phyloP scores from a whole-genome alignment of 192 early-diverging fungal genomes.

The Umbelopsis sp. region DNA sequence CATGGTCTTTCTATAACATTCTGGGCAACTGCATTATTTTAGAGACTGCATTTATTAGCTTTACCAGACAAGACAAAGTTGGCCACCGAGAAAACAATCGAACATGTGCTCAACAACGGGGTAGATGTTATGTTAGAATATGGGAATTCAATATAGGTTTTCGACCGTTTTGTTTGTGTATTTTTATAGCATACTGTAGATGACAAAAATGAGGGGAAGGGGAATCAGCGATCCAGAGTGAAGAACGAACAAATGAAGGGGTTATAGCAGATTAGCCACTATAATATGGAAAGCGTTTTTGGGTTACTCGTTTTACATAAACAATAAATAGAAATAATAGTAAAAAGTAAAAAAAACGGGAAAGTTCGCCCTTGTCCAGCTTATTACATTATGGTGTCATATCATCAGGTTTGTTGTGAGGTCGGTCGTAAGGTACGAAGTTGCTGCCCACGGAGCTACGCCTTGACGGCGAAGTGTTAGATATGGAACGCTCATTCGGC shows the following conservation, averaged over 20 bases:
- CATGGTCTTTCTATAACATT: background rate
- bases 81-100: constrained; percentile 11
- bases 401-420: constrained; percentile 1
- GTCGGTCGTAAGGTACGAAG: background rate
- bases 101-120: constrained; percentile 11
- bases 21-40: background rate
- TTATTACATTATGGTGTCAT: background rate
- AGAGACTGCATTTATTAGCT: constrained; percentile 3
- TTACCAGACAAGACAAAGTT: constrained; percentile 1
- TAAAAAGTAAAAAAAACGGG: too few species aligned
- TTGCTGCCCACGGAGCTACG: constrained; percentile 3
- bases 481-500: background rate
- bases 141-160: background rate
- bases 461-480: background rate
- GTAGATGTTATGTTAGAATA: constrained; percentile 16
- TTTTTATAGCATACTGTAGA: background rate
- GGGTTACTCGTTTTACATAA: background rate
- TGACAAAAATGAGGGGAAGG: background rate
- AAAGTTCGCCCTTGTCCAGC: too few species aligned
- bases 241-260: background rate
- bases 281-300: background rate
- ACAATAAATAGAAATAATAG: background rate
- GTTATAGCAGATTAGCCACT: background rate
- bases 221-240: background rate
- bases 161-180: background rate